Base-by-base conservation (phyloP, 2,329 filamentous ascomycete genomes). In the Orbilia brochopaga region DNA sequence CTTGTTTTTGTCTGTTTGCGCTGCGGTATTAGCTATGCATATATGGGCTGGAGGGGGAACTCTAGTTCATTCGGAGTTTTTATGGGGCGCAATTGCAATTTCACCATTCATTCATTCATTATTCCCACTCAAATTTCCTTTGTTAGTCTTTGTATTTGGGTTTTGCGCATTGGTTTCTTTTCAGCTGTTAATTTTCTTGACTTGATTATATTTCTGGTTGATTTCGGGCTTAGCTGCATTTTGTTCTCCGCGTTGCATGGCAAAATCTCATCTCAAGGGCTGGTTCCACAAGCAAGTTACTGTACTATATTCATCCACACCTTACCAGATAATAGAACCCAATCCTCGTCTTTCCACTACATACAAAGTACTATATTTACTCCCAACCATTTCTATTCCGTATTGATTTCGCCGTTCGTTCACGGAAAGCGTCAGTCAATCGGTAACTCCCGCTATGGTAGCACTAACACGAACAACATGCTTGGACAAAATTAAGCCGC, bases 31-130 rank as follows among this genome's bases (percentile, higher is more conserved):
- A n/a, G n/a, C 56, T 52, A 60, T 57, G 64, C 64, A 69, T 69
- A 57, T 21, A 61, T 61, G 64, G 40, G 37, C 32, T 57, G 19
- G 21, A 37, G 44, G 35, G 56, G 13, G 64, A 19, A 37, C 51
- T 69, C 57, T 52, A 51, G 51, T 62, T 60, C 64, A 69, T 62
- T 52, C 30, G 64, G 64, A 69, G 64, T 61, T 65, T 69, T 21
- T 51, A 30, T n/a, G n/a, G n/a, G 64, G 64, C 64, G 64, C 64
- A 60, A 60, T 61, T 40, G 57, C 55, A 10, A 52, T 46, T 65
- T 35, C 4, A 6, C 24, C 11, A 30, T 23, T 60, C 61, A 40
- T 19, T 13, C 21, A 54, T 52, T 53, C 46, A 52, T 44, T 40
- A 19, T 58, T 27, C 30, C 57, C 35, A 15, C 13, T 6, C 32